Base-by-base conservation (phyloP, 2,329 filamentous ascomycete genomes). In the Thielaviopsis ethacetica region DNA sequence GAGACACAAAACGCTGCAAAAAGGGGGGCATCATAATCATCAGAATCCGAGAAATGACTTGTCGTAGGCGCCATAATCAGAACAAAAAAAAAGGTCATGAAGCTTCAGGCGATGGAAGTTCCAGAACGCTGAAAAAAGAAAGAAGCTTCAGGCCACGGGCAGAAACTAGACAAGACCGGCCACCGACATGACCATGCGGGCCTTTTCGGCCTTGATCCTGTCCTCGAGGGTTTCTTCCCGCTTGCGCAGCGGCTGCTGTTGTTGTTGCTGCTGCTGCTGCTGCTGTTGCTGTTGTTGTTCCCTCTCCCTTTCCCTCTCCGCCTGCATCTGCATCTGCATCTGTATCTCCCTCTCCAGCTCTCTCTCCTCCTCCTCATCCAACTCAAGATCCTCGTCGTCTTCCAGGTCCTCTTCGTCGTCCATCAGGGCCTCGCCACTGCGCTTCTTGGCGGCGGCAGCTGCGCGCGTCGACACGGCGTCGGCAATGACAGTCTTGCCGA, bases 401-500 rank as follows among this genome's bases (percentile, higher is more conserved):
- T 51, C 22, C 4, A 38, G 21, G 24, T 54, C 52, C 21, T 53
- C 56, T 19, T 54, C 51, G 24, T 54, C 57, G 13, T 53, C 27
- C 17, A n/a, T 7, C 17, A 17, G 1, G 53, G 6, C 34, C 34
- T 3, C 34, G 15, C 34, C 34, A 13, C 15, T 10, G 10, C 10
- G 5, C 5, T 41, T 41, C 34, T 41, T 54, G n/a, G 54, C 26
- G 7, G 57, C 26, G 9, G 26, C 26, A 27, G 26, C 26, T 27
- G 26, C 26, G 9, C 52, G 41, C 1, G 57, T 59, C 3, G 57
- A 59, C 41, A 56, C 49, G 4, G 58, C 58, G 21, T 47, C 58
- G 2, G 58, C 59, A 21, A 57, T 26, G 21, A 27, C 34, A 2
- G 59, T 61, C 13, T 57, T 57, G 12, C 59, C 59, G 13, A 61